Evolutionary conservation across 257 asterid species (phyloP).

Genomic region (Nicotiana obtusifolia): DNA sequence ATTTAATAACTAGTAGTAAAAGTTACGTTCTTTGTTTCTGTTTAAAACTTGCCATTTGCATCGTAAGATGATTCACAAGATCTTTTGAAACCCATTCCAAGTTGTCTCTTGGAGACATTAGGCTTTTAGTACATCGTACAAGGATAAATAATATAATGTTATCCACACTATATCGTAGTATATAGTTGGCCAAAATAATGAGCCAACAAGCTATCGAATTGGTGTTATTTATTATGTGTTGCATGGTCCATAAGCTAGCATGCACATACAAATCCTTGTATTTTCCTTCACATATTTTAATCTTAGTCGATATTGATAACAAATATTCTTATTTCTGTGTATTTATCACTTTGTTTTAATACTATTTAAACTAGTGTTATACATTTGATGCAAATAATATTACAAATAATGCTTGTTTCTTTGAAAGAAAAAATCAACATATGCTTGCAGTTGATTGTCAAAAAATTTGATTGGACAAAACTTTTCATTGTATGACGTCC

Average conservation of each 20-base stretch:
- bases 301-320: neutral
- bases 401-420: too few species aligned
- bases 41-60: too few species aligned
- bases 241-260: neutral
- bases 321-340: neutral
- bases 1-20: too few species aligned
- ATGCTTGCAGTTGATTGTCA: neutral
- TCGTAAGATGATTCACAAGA: neutral
- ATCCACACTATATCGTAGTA: neutral
- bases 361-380: neutral
- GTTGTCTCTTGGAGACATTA: neutral
- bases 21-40: too few species aligned
- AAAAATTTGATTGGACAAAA: neutral
- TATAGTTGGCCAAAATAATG: neutral
- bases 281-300: neutral
- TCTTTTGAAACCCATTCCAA: too few species aligned
- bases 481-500: neutral
- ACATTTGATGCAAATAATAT: neutral
- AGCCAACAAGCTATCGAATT: neutral
- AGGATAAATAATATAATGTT: neutral
- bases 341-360: neutral
- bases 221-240: conserved; percentile 1
- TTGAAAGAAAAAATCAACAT: too few species aligned
- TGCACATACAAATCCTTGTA: neutral
- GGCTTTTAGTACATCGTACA: neutral